A percentile compares a stretch with the other conserved stretches of the same genome.
These are phyloP conservation scores for Coelastrella sp. DNA, from an alignment of 139 green algal species.

Conservation along the genomic window DNA sequence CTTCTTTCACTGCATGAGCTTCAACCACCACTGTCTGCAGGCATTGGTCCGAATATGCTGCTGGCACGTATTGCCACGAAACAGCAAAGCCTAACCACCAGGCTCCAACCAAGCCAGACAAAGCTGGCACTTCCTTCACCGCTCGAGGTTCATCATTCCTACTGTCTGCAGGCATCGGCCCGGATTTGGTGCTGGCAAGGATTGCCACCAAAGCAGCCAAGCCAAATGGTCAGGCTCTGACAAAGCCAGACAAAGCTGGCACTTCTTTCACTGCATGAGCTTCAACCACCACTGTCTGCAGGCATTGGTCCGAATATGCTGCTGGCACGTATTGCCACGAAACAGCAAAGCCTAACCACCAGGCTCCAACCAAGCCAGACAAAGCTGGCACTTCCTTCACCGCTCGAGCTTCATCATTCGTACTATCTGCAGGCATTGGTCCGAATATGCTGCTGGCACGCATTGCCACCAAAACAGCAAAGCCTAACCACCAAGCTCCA, in stretches of 20 bases:
- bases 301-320: too few relatives aligned
- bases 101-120: constrained; percentile 22
- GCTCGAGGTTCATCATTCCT: too few relatives aligned
- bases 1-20: too few relatives aligned
- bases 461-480: constrained; percentile 86
- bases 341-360: constrained; percentile 89
- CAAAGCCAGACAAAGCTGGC: constrained; percentile 52
- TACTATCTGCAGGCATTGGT: constrained; percentile 73
- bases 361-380: constrained; percentile 42
- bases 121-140: too few relatives aligned
- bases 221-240: constrained; percentile 81
- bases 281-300: too few relatives aligned
- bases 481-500: constrained; percentile 85
- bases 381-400: too few relatives aligned
- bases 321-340: constrained; percentile 86
- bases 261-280: too few relatives aligned
- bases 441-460: constrained; percentile 87
- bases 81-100: constrained; percentile 90
- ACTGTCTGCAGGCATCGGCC: constrained; percentile 74
- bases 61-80: constrained; percentile 87
- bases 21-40: too few relatives aligned
- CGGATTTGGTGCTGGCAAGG: constrained; percentile 86
- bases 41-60: too few relatives aligned
- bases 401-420: too few relatives aligned
- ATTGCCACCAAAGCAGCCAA: constrained; percentile 90